phyloP scores from a whole-genome alignment of 257 asterid genomes.

The Capsicum chinense region DNA sequence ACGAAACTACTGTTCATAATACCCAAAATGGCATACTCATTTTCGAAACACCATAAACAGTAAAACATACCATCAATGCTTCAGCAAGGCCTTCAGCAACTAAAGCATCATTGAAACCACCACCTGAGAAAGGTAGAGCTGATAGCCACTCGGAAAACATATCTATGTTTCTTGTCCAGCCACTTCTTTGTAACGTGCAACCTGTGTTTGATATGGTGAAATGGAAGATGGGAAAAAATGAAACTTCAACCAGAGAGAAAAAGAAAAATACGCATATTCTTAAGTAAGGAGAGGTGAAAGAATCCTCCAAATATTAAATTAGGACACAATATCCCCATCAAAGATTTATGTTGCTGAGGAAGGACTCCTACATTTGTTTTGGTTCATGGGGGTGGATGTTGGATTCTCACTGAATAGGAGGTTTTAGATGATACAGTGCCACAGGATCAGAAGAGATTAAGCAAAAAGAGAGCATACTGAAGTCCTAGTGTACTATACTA shows the following conservation, averaged over 20 bases:
- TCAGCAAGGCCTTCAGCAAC: slow-evolving; percentile 96
- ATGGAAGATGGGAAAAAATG: slow-evolving; percentile 13
- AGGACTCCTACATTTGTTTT: background rate
- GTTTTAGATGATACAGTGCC: background rate
- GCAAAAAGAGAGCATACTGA: background rate
- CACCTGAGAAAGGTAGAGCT: slow-evolving; percentile 78
- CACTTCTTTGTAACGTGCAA: slow-evolving; percentile 80
- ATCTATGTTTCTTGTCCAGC: slow-evolving; percentile 90
- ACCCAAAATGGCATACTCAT: background rate
- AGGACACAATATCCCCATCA: background rate
- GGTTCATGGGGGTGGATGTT: background rate
- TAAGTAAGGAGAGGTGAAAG: background rate
- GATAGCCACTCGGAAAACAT: slow-evolving; percentile 89
- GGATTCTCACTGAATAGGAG: background rate
- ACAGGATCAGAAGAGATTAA: background rate
- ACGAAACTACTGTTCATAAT: slow-evolving; percentile 3
- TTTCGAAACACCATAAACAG: slow-evolving; percentile 9
- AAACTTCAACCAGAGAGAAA: slow-evolving; percentile 7
- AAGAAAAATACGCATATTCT: slow-evolving; percentile 21
- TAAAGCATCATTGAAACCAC: slow-evolving; percentile 92
- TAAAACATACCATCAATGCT: slow-evolving; percentile 71
- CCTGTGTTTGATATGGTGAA: slow-evolving; percentile 50
- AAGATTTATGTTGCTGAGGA: background rate
- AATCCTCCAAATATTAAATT: background rate
- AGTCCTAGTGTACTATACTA: background rate